Evolutionary conservation across 371 early-diverging fungal genomes (phyloP), one percentile per base, ranked within the genome.

Genomic region (Rhizopus delemar): DNA sequence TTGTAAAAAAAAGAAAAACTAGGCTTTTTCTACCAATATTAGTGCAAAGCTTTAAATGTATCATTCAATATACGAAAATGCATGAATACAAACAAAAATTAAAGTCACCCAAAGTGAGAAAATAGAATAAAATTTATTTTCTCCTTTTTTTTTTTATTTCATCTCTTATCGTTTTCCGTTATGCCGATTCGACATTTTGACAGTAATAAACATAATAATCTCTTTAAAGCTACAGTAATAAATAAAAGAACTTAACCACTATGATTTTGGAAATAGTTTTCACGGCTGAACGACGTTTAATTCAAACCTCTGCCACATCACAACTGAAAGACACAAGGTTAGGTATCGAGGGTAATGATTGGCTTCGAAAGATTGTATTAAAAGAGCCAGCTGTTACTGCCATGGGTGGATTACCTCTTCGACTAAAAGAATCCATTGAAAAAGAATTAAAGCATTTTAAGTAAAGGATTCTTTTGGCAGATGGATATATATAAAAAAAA

Each of bases 341-440:
- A 38, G 91, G 90, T 56, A 87, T 92, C 56, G 92, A 92, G 57
- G 92, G 89, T 59, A 83, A 81, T 66, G 80, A 85, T 62, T 92
- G 92, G 92, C 73, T 92, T 33, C 80, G 86, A 36, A 83, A 81
- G 63, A 61, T 89, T 38, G 65, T 88, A 13, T 66, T 62, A n/a
- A 84, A 82, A 68, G 87, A 87, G 28, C 67, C 81, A 57, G 71
- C 79, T 57, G 65, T 82, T 8, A 78, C 82, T 8, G 90, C 89
- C n/a, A 83, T 90, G 80, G 90, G 90, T 33, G 91, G 91, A n/a
- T 70, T 78, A 16, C 89, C 90, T 3, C 75, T 82, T 22, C 74
- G 78, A 29, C 63, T 92, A 34, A 74, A 74, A 28, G 74, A 75
- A 4, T 80, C 85, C 5, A 83, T 92, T 36, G 85, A 83, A 62